These are phyloP conservation scores for Pugionium dolabratum DNA, from an alignment of 345 rosid species.

Conservation along the genomic window DNA sequence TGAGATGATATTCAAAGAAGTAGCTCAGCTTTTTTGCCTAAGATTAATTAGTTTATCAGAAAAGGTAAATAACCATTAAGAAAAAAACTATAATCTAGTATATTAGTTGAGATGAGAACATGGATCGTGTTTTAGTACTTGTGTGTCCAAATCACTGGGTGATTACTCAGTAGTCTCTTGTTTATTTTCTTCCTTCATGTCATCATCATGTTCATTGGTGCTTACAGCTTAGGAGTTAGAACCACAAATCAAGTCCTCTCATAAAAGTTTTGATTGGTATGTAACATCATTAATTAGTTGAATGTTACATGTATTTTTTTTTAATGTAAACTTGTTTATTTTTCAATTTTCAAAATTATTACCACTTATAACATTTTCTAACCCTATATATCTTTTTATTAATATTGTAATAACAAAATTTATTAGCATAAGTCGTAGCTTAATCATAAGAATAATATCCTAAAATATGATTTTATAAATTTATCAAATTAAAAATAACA, in stretches of 20 bases:
- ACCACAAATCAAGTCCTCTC: constrained; percentile 8
- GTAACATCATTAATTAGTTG: constrained; percentile 2
- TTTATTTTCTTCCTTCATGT: neutral
- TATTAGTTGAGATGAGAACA: constrained; percentile 23
- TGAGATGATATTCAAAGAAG: constrained; percentile 41
- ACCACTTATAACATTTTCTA: no score
- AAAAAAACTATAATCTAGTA: neutral
- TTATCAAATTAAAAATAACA: no score
- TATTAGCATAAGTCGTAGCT: no score
- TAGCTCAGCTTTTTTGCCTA: constrained; percentile 37
- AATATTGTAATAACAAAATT: no score
- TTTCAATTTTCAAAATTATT: no score
- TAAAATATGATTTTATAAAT: no score
- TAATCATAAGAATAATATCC: no score
- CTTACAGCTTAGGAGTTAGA: constrained; percentile 4
- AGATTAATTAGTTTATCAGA: constrained; percentile 32
- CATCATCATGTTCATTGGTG: constrained; percentile 12
- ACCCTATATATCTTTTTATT: no score
- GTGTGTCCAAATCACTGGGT: no score
- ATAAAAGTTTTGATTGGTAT: constrained; percentile 6
- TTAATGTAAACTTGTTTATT: no score
- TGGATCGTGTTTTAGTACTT: constrained; percentile 18
- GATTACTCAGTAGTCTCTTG: no score
- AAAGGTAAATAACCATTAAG: constrained; percentile 15
- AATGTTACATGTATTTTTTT: neutral